Conservation (phyloP, 2,329 filamentous ascomycete genomes). For the Epichloe coenophiala region DNA sequence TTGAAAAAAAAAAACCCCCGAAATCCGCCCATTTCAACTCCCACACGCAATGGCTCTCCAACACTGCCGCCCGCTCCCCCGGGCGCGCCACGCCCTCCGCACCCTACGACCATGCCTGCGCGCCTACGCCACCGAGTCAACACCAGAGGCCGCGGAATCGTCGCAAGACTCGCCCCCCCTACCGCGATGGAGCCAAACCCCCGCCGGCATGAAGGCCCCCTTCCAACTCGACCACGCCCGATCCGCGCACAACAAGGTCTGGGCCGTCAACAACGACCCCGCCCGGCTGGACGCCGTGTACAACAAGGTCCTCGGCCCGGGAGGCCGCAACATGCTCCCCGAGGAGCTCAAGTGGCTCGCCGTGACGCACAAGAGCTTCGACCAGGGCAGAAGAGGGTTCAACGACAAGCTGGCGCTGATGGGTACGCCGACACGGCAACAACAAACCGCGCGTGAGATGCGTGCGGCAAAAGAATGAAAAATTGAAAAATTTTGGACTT, state of each 20-base stretch:
- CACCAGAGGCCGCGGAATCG: conserved; percentile 8
- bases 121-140: conserved; percentile 16
- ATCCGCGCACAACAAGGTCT: conserved; percentile 39
- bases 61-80: conserved; percentile 18
- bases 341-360: conserved; percentile 96
- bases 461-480: too few relatives aligned
- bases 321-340: conserved; percentile 62
- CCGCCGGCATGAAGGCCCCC: conserved; percentile 54
- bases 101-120: conserved; percentile 13
- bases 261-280: conserved; percentile 64
- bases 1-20: too few relatives aligned
- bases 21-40: too few relatives aligned
- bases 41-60: conserved; percentile 19
- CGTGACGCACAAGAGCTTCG: conserved; percentile 95
- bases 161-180: conserved; percentile 1
- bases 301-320: conserved; percentile 57
- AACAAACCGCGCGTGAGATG: neutral
- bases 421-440: conserved; percentile 36
- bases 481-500: too few relatives aligned
- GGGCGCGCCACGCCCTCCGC: conserved; percentile 13
- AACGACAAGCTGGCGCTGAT: conserved; percentile 88
- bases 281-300: conserved; percentile 66
- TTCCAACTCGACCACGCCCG: conserved; percentile 48
- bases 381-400: conserved; percentile 85
- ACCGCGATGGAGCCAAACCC: conserved; percentile 61